Conservation (phyloP, 2,329 filamentous ascomycete genomes). For the Colletotrichum simmondsii region DNA sequence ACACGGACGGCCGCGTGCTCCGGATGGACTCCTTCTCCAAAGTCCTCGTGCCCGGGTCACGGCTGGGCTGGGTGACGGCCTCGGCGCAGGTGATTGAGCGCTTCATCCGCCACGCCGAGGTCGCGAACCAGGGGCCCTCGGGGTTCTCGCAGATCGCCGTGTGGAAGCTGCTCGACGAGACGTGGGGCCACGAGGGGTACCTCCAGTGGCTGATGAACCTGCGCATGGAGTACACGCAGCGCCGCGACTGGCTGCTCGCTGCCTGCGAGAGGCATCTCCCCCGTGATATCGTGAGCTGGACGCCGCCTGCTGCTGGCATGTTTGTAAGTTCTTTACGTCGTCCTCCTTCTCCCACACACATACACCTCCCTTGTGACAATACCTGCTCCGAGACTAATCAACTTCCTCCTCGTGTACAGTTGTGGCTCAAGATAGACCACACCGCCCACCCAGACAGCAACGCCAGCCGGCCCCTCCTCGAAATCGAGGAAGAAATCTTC, state of each 20-base stretch:
- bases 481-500: constrained; percentile 90
- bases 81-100: constrained; percentile 86
- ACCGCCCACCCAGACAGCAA: constrained; percentile 71
- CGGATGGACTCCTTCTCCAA: constrained; percentile 95
- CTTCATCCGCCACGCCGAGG: constrained; percentile 85
- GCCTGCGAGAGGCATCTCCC: constrained; percentile 86
- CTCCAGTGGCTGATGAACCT: constrained; percentile 89
- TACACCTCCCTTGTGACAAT: background rate
- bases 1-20: constrained; percentile 87
- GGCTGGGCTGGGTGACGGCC: constrained; percentile 90
- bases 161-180: constrained; percentile 90
- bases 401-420: constrained; percentile 48
- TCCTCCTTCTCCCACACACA: background rate
- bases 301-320: constrained; percentile 87
- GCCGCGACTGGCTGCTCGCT: constrained; percentile 79
- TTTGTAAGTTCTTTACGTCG: constrained; percentile 73
- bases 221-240: constrained; percentile 81
- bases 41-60: constrained; percentile 84
- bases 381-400: background rate
- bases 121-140: constrained; percentile 84
- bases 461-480: constrained; percentile 61
- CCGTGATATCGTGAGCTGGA: constrained; percentile 80
- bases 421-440: constrained; percentile 80
- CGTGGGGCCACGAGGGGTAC: constrained; percentile 93
- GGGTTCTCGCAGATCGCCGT: constrained; percentile 87